Conservation (phyloP, 495 filamentous ascomycete species). For the Massariosphaeria phaeospora region DNA sequence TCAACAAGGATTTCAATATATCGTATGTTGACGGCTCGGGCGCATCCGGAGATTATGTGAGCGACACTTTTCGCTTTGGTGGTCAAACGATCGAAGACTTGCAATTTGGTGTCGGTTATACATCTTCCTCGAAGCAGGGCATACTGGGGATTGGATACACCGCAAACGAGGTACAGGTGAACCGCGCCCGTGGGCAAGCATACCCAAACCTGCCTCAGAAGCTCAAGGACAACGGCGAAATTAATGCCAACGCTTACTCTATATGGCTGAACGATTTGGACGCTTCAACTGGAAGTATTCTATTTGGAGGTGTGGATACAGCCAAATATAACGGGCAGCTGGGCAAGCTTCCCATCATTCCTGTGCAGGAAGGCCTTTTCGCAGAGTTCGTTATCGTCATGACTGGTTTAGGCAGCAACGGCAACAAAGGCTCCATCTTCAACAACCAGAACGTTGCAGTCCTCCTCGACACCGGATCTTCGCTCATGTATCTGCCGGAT, state of each 20-base stretch:
- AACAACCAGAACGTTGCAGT: slow-evolving; percentile 58
- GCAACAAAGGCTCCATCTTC: slow-evolving; percentile 48
- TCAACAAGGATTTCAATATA: slow-evolving; percentile 81
- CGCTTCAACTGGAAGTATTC: slow-evolving; percentile 63
- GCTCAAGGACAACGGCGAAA: slow-evolving; percentile 64
- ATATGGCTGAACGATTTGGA: slow-evolving; percentile 83
- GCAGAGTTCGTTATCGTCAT: slow-evolving; percentile 80
- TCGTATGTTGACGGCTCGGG: slow-evolving; percentile 83
- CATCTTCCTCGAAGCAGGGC: slow-evolving; percentile 64
- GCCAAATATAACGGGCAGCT: slow-evolving; percentile 69
- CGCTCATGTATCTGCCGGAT: slow-evolving; percentile 82
- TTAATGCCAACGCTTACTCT: slow-evolving; percentile 78
- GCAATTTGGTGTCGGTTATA: slow-evolving; percentile 84
- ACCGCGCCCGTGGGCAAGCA: slow-evolving; percentile 49
- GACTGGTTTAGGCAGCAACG: slow-evolving; percentile 55
- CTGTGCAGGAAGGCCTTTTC: slow-evolving; percentile 43
- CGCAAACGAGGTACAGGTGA: slow-evolving; percentile 73
- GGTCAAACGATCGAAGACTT: slow-evolving; percentile 55
- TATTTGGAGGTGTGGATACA: slow-evolving; percentile 90
- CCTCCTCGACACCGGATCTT: slow-evolving; percentile 86
- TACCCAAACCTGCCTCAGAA: slow-evolving; percentile 78
- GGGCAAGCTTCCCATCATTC: slow-evolving; percentile 64
- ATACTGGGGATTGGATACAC: slow-evolving; percentile 91
- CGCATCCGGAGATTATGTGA: slow-evolving; percentile 76
- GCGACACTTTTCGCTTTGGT: slow-evolving; percentile 69